These are phyloP conservation scores for Ganoderma resinaceum DNA, from an alignment of 1,284 basidiomycete genomes.

Conservation along the genomic window DNA sequence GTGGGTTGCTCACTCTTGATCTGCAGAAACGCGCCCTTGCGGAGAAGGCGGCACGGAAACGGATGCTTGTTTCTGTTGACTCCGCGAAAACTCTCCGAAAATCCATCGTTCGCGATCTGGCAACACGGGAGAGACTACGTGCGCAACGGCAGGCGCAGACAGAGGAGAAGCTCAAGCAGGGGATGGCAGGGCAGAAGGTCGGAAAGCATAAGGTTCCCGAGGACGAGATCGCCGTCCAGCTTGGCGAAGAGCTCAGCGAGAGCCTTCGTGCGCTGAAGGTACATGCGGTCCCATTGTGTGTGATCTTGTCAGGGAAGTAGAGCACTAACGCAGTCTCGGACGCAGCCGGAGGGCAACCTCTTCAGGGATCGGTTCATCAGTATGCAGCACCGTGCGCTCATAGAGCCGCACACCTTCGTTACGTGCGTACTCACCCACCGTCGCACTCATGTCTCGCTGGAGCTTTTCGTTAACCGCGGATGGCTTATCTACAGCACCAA, in stretches of 20 bases:
- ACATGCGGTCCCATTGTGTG: slow-evolving; percentile 26
- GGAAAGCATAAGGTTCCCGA: slow-evolving; percentile 82
- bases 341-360: slow-evolving; percentile 89
- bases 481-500: slow-evolving; percentile 57
- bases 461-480: slow-evolving; percentile 3
- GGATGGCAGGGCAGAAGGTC: slow-evolving; percentile 72
- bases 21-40: slow-evolving; percentile 68
- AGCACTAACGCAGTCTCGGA: not conserved
- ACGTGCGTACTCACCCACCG: slow-evolving; percentile 56
- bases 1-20: not conserved
- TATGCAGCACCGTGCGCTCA: slow-evolving; percentile 78
- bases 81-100: slow-evolving; percentile 60
- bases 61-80: slow-evolving; percentile 62
- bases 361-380: slow-evolving; percentile 91
- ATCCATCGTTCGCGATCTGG: slow-evolving; percentile 47
- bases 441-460: not conserved
- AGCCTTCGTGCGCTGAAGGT: slow-evolving; percentile 87
- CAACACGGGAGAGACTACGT: slow-evolving; percentile 52
- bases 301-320: not conserved
- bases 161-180: slow-evolving; percentile 55
- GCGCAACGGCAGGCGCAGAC: slow-evolving; percentile 46
- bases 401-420: slow-evolving; percentile 79
- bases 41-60: slow-evolving; percentile 63
- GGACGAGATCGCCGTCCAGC: slow-evolving; percentile 81
- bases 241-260: slow-evolving; percentile 92